Percentiles rank a stretch among this genome's conserved stretches.
phyloP scores from a whole-genome alignment of 2,329 filamentous ascomycete species.

The Malbranchea cinnamomea region DNA sequence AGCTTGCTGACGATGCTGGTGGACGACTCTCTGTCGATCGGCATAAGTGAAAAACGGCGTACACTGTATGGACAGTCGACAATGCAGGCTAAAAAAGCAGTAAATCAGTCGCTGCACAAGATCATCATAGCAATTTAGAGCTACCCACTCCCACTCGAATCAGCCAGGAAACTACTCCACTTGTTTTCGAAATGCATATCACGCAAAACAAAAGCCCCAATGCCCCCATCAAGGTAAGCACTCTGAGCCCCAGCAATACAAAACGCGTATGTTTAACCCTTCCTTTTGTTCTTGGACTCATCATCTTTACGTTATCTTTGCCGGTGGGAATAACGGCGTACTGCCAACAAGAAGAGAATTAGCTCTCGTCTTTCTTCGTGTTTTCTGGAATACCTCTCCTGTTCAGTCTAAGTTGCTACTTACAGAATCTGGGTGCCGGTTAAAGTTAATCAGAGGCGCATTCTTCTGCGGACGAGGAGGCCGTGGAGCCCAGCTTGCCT shows the following conservation, averaged over 20 bases:
- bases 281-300: constrained; percentile 55
- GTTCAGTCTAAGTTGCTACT: constrained; percentile 16
- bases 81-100: constrained; percentile 51
- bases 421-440: constrained; percentile 68
- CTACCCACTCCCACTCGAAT: constrained; percentile 57
- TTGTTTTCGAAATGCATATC: constrained; percentile 58
- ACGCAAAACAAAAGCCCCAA: constrained; percentile 58
- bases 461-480: constrained; percentile 47
- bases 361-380: constrained; percentile 4
- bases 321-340: constrained; percentile 45
- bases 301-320: constrained; percentile 44
- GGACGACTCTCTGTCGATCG: constrained; percentile 56
- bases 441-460: constrained; percentile 68
- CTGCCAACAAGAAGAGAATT: constrained; percentile 14
- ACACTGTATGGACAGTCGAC: constrained; percentile 54
- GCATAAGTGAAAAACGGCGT: constrained; percentile 67
- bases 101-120: neutral
- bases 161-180: constrained; percentile 55
- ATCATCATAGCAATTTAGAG: neutral
- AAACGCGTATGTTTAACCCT: constrained; percentile 55
- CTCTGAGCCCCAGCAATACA: constrained; percentile 53
- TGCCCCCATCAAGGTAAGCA: constrained; percentile 52
- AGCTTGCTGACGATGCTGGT: constrained; percentile 69
- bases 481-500: constrained; percentile 57
- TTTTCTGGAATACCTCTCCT: neutral